Evolutionary conservation across 139 green algal genomes (phyloP).

Genomic region (Chlorella sp.): DNA sequence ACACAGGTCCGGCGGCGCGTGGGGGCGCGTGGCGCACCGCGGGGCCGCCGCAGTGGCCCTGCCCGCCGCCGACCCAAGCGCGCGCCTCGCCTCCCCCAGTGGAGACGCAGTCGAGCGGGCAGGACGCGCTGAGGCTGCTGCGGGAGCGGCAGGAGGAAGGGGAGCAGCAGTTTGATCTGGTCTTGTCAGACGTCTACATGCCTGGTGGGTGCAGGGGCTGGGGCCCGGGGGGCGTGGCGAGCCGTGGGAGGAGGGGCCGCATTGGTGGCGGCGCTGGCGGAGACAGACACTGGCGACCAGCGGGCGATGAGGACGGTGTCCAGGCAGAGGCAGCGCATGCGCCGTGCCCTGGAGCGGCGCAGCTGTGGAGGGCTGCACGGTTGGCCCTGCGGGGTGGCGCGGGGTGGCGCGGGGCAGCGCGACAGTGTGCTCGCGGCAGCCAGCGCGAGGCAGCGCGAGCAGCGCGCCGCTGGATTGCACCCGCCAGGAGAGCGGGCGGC

Average conservation of each 20-base stretch:
- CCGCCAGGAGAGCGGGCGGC: too few relatives aligned
- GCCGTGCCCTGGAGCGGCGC: too few relatives aligned
- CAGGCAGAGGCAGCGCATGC: too few relatives aligned
- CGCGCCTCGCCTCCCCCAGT: constrained; percentile 27
- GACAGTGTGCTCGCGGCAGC: too few relatives aligned
- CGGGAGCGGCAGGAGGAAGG: constrained; percentile 47
- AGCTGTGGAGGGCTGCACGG: neutral
- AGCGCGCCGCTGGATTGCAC: neutral
- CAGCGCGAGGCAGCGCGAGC: too few relatives aligned
- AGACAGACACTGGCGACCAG: too few relatives aligned
- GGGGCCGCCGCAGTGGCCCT: too few relatives aligned
- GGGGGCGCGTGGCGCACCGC: too few relatives aligned
- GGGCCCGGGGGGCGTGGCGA: too few relatives aligned
- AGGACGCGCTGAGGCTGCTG: constrained; percentile 63
- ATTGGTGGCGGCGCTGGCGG: neutral
- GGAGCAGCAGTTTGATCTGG: constrained; percentile 82
- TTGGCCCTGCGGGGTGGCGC: neutral
- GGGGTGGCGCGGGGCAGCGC: too few relatives aligned
- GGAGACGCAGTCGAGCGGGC: constrained; percentile 56
- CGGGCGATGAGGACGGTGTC: too few relatives aligned
- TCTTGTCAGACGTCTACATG: constrained; percentile 98
- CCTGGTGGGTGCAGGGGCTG: constrained; percentile 73
- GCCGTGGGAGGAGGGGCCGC: too few relatives aligned
- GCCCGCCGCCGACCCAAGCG: neutral
- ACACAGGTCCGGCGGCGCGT: constrained; percentile 67